These are phyloP conservation scores for Phaeosphaeria sp. DNA, from an alignment of 2,329 filamentous ascomycete species.

Conservation along the genomic window DNA sequence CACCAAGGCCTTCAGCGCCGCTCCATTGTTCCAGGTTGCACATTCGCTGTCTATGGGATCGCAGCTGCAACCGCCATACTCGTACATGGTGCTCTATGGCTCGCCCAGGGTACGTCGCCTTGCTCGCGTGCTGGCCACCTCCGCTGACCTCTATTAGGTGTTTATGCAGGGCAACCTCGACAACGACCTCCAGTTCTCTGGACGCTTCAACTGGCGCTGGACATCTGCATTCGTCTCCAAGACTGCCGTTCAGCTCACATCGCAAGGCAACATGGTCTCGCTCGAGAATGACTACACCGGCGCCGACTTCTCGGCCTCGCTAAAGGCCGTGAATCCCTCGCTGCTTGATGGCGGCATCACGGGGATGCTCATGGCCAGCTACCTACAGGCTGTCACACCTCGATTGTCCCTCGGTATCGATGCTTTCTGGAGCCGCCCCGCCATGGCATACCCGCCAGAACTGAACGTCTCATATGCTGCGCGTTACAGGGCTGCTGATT, in stretches of 20 bases:
- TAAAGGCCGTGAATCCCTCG: conserved; percentile 97
- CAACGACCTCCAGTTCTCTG: conserved; percentile 85
- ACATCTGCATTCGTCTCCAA: conserved; percentile 81
- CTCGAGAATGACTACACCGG: conserved; percentile 96
- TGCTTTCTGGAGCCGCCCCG: conserved; percentile 89
- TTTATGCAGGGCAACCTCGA: conserved; percentile 96
- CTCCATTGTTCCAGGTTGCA: conserved; percentile 94
- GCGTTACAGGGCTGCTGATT: conserved; percentile 89
- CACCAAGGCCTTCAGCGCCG: conserved; percentile 94
- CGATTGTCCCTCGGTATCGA: conserved; percentile 87
- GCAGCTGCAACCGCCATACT: conserved; percentile 90
- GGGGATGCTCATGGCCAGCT: conserved; percentile 94
- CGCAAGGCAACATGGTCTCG: conserved; percentile 87
- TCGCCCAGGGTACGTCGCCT: conserved; percentile 77
- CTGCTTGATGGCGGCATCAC: conserved; percentile 89
- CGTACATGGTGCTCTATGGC: conserved; percentile 91
- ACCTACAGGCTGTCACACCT: conserved; percentile 91
- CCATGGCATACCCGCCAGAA: conserved; percentile 85
- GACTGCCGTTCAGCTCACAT: conserved; percentile 83
- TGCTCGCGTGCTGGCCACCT: conserved; percentile 3
- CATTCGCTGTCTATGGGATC: conserved; percentile 94
- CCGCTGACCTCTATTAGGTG: conserved; percentile 63
- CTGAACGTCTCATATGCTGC: conserved; percentile 88
- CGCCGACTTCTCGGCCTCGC: conserved; percentile 86
- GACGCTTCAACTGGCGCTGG: conserved; percentile 94